Evolutionary conservation across 345 rosid species (phyloP).

Genomic region (Salix arbutifolia): DNA sequence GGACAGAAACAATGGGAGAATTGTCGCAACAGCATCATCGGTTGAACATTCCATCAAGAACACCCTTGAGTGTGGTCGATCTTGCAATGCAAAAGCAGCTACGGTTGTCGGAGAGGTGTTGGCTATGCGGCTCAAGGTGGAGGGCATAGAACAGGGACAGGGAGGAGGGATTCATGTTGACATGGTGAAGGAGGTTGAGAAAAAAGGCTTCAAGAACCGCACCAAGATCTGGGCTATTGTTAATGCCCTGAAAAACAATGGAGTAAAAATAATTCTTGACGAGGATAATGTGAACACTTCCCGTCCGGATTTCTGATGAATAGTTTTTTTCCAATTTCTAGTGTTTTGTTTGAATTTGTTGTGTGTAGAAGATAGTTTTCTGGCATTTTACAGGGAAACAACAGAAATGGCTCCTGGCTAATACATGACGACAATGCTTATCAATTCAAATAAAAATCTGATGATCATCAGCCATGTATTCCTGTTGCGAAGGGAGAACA

Average conservation of each 20-base stretch:
- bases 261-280: slow-evolving; percentile 62
- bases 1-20: slow-evolving; percentile 73
- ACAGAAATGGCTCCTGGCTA: not conserved
- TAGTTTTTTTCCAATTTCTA: not conserved
- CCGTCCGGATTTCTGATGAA: not conserved
- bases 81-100: slow-evolving; percentile 82
- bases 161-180: slow-evolving; percentile 72
- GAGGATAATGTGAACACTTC: slow-evolving; percentile 22
- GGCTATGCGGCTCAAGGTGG: slow-evolving; percentile 75
- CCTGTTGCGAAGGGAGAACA: not conserved
- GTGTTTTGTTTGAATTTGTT: not conserved
- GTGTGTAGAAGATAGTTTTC: not conserved
- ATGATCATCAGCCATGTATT: not conserved
- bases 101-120: slow-evolving; percentile 70
- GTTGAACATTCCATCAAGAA: slow-evolving; percentile 75
- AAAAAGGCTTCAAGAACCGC: slow-evolving; percentile 67
- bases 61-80: slow-evolving; percentile 68
- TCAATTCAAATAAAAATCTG: not conserved
- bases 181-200: slow-evolving; percentile 70
- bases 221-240: slow-evolving; percentile 49
- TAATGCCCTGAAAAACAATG: slow-evolving; percentile 66
- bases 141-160: slow-evolving; percentile 75
- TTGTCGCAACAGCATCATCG: slow-evolving; percentile 66
- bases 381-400: not conserved
- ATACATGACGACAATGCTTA: not conserved